Evolutionary conservation across 2,329 filamentous ascomycete genomes (phyloP).

Genomic region (Balansia obtecta): DNA sequence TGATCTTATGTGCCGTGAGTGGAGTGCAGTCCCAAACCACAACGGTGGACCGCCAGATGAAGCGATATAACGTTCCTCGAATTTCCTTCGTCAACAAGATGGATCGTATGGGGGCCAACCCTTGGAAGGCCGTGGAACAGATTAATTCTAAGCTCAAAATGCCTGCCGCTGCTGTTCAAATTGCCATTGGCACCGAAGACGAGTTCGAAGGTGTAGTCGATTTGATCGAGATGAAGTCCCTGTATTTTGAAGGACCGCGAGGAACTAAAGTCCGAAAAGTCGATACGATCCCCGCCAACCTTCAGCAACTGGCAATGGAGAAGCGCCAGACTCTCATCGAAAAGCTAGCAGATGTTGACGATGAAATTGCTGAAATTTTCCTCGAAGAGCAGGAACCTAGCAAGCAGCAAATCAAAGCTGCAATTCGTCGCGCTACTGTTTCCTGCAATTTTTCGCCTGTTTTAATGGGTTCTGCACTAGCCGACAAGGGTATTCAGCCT

Average conservation of each 20-base stretch:
- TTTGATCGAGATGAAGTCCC: conserved; percentile 78
- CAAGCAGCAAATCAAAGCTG: conserved; percentile 73
- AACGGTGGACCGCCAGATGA: conserved; percentile 97
- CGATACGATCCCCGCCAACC: conserved; percentile 72
- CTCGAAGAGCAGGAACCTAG: conserved; percentile 76
- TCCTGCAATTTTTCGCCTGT: conserved; percentile 83
- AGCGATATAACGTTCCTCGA: conserved; percentile 89
- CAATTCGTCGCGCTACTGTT: conserved; percentile 86
- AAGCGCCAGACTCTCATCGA: conserved; percentile 81
- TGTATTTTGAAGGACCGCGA: conserved; percentile 79
- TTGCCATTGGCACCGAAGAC: conserved; percentile 88
- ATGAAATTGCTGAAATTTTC: conserved; percentile 93
- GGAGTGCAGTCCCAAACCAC: conserved; percentile 97
- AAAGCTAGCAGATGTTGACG: conserved; percentile 92
- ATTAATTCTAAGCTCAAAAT: conserved; percentile 96
- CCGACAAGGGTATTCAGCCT: conserved; percentile 88
- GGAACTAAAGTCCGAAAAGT: conserved; percentile 65
- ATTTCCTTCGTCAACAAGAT: conserved; percentile 99
- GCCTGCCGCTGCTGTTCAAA: conserved; percentile 81
- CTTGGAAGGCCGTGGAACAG: conserved; percentile 93
- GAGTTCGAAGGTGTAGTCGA: conserved; percentile 89
- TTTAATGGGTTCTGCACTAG: conserved; percentile 90
- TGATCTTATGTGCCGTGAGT: conserved; percentile 96
- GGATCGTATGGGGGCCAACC: conserved; percentile 97
- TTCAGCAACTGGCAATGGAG: conserved; percentile 65